Evolutionary conservation across 2,329 filamentous ascomycete genomes (phyloP).

Genomic region (Neobulgaria alba): DNA sequence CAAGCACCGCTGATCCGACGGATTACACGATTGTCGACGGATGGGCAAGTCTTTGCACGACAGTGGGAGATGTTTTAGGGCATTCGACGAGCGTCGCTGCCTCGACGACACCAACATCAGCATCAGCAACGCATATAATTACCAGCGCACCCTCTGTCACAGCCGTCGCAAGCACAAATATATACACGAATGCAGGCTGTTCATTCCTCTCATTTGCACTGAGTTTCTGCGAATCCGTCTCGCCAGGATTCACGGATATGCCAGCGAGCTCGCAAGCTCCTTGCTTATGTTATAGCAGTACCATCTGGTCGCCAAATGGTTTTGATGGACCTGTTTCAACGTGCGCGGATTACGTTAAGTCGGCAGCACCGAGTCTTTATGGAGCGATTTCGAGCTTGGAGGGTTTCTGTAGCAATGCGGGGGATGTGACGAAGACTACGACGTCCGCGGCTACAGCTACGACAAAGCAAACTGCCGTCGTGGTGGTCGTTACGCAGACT

Average conservation of each 20-base stretch:
- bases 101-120: not conserved
- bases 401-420: conserved; percentile 11
- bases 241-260: conserved; percentile 8
- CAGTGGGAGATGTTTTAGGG: conserved; percentile 27
- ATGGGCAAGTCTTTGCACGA: conserved; percentile 10
- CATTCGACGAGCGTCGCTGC: not conserved
- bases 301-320: conserved; percentile 7
- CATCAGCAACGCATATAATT: not conserved
- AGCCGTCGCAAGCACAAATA: not conserved
- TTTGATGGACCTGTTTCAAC: conserved; percentile 13
- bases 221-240: conserved; percentile 9
- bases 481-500: too few species aligned
- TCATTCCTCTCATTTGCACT: conserved; percentile 3
- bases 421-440: conserved; percentile 11
- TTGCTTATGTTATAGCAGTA: conserved; percentile 17
- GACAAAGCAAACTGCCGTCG: too few species aligned
- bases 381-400: conserved; percentile 2
- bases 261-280: conserved; percentile 8
- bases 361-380: conserved; percentile 6
- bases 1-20: conserved; percentile 4
- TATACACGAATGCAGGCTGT: conserved; percentile 1
- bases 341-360: conserved; percentile 11
- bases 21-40: conserved; percentile 4
- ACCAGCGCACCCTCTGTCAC: not conserved
- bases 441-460: too few species aligned